phyloP scores from a whole-genome alignment of 2,329 filamentous ascomycete species.

The Myrmaecium sp. region DNA sequence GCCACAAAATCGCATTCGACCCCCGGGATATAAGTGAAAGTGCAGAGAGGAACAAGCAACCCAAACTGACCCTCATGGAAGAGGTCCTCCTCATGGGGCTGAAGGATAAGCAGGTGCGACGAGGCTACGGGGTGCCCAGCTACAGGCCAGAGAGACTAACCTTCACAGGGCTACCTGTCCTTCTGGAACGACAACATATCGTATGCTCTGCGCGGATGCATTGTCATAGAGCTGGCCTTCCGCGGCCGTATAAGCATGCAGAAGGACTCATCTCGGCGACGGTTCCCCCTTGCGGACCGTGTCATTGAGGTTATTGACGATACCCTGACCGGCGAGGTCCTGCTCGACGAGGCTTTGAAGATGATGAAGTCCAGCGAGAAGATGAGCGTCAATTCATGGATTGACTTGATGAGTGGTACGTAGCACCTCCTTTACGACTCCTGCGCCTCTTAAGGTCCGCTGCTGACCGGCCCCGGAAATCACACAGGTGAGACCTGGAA shows the following conservation, averaged over 20 bases:
- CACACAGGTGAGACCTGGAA: constrained; percentile 91
- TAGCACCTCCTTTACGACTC: constrained; percentile 5
- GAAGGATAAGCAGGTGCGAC: constrained; percentile 90
- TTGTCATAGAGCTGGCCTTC: constrained; percentile 94
- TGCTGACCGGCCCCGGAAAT: constrained; percentile 1
- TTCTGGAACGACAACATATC: constrained; percentile 99
- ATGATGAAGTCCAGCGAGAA: constrained; percentile 99
- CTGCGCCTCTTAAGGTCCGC: constrained; percentile 5
- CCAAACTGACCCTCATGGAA: constrained; percentile 97
- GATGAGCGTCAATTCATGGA: constrained; percentile 99
- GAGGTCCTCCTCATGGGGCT: constrained; percentile 87
- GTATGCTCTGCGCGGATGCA: constrained; percentile 91
- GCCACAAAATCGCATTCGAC: constrained; percentile 97
- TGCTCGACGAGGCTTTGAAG: constrained; percentile 94
- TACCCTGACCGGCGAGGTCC: constrained; percentile 86
- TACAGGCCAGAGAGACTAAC: constrained; percentile 3
- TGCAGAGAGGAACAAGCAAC: constrained; percentile 90
- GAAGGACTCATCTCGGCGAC: constrained; percentile 79
- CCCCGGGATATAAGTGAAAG: constrained; percentile 94
- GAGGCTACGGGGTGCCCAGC: constrained; percentile 1
- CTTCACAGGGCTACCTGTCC: constrained; percentile 71
- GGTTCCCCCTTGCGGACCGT: constrained; percentile 83
- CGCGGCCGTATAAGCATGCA: constrained; percentile 96
- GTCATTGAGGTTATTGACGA: constrained; percentile 96
- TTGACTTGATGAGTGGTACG: constrained; percentile 95